Conservation (phyloP, 371 early-diverging fungal genomes). For the Phascolomyces articulosus region DNA sequence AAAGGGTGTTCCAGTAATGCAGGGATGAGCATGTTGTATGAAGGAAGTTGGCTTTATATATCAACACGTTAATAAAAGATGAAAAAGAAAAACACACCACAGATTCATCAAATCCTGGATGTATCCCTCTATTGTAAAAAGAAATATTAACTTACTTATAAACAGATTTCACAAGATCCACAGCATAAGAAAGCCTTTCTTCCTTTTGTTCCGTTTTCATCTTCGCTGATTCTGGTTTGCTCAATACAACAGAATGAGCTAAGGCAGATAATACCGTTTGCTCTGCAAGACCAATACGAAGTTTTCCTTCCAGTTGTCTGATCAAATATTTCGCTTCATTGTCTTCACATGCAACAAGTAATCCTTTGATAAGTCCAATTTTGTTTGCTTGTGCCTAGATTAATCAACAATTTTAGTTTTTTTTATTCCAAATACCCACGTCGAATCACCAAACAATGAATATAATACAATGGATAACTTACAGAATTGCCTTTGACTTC, state of each 20-base stretch:
- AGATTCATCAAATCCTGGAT: no score
- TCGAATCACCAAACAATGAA: no score
- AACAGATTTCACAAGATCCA: slow-evolving; percentile 84
- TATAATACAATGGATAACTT: no score
- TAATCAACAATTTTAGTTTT: no score
- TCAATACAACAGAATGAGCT: slow-evolving; percentile 77
- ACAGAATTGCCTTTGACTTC: slow-evolving; percentile 77
- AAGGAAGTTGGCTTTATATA: slow-evolving; percentile 76
- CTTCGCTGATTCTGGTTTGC: slow-evolving; percentile 47
- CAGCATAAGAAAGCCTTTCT: slow-evolving; percentile 67
- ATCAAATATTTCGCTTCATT: slow-evolving; percentile 95
- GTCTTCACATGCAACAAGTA: slow-evolving; percentile 85
- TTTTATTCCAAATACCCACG: no score
- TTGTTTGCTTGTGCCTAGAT: slow-evolving; percentile 80
- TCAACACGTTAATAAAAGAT: no score
- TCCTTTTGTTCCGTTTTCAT: slow-evolving; percentile 57
- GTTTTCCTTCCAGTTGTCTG: slow-evolving; percentile 94
- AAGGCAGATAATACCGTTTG: slow-evolving; percentile 91
- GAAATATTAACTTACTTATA: slow-evolving; percentile 68
- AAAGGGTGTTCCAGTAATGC: slow-evolving; percentile 81
- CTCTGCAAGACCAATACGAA: slow-evolving; percentile 98
- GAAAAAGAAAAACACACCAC: no score
- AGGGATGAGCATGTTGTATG: slow-evolving; percentile 89
- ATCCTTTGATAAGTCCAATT: slow-evolving; percentile 79
- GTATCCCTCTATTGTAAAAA: no score